Conservation (phyloP, 306 rosid genomes). For the Vicia faba region DNA sequence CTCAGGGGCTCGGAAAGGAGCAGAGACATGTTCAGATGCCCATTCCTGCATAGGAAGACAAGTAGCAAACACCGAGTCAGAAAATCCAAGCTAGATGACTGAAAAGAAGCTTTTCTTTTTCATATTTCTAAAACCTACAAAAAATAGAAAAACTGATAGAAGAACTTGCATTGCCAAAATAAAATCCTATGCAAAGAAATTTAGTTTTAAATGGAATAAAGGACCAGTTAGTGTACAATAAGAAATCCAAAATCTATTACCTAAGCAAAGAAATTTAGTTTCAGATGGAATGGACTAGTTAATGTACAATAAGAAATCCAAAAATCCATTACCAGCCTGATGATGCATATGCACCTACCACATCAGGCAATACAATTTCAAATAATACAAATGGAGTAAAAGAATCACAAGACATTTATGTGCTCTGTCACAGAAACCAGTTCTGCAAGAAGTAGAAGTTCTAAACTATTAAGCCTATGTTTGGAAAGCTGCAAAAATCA, state of each 20-base stretch:
- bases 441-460: conserved; percentile 4
- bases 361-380: conserved; percentile 22
- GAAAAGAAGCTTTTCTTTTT: conserved; percentile 30
- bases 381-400: conserved; percentile 21
- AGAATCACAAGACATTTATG: conserved; percentile 19
- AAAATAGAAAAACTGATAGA: conserved; percentile 15
- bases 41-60: conserved; percentile 72
- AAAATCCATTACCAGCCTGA: conserved; percentile 3
- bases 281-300: conserved; percentile 4
- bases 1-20: conserved; percentile 98
- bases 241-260: conserved; percentile 5
- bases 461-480: neutral
- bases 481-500: no score
- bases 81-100: conserved; percentile 36
- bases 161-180: conserved; percentile 23
- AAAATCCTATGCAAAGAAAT: conserved; percentile 14
- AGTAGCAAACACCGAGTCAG: conserved; percentile 26
- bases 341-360: conserved; percentile 18
- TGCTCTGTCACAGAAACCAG: conserved; percentile 10
- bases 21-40: conserved; percentile 98
- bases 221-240: neutral
- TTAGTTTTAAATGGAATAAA: conserved; percentile 16
- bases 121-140: conserved; percentile 30
- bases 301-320: conserved; percentile 10
- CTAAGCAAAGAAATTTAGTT: conserved; percentile 23